Base-by-base conservation (phyloP, 768 basidiomycete species). In the Pisolithus tinctorius region DNA sequence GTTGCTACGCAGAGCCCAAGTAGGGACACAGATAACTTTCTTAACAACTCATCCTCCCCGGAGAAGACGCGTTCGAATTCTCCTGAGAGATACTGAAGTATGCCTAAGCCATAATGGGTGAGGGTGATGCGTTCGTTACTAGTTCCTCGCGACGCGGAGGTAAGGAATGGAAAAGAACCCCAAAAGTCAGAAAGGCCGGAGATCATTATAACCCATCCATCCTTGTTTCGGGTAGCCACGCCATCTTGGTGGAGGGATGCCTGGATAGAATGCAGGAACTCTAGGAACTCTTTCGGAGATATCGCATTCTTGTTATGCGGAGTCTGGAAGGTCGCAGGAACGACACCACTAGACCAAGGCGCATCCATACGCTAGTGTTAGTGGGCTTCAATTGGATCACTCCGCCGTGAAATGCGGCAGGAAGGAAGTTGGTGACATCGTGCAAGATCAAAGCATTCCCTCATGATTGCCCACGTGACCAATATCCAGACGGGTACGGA, bases 61-160 rank as follows among this genome's bases (percentile, higher is more conserved):
- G 65, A 64, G 59, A 76, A 82, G n/a, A 85, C 66, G 8, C 70
- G 72, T 47, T 79, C 76, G 11, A 79, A 74, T 37, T 73, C 71
- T 54, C 62, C 65, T n/a, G 78, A 74, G 25, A 76, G 72, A 51
- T 74, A 72, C 55, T 73, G 69, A 51, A 86, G 70, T 45, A 84
- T 69, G 25, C 81, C 76, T 42, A 86, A 66, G 5, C 79, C 75
- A 11, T 74, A 64, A 39, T 81, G 76, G 4, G 76, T 76, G 55
- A 85, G 69, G 49, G 69, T 73, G 50, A 81, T 70, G 56, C 79
- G 81, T 59, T 84, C 82, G 57, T 79, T 73, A 57, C 80, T 72
- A 10, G 74, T 72, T 39, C 68, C 69, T 79, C 83, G 86, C 2
- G 71, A 64, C 25, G 75, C 68, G 30, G 69, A 63, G 23, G 69